Evolutionary conservation across 257 asterid genomes (phyloP).

Genomic region (Orobanche coerulescens): DNA sequence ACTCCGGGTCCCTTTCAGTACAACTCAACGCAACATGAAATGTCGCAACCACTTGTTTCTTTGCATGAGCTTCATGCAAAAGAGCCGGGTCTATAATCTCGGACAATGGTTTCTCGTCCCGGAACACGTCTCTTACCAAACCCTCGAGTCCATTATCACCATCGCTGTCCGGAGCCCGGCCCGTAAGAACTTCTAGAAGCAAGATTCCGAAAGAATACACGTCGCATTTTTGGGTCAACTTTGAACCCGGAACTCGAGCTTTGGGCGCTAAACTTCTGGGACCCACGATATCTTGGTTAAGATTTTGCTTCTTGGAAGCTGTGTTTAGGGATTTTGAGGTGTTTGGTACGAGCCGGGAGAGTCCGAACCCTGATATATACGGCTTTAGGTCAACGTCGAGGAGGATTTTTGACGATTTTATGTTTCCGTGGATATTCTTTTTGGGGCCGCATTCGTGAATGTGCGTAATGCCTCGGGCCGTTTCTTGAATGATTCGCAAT

Average conservation of each 20-base stretch:
- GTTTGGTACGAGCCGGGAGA: conserved; percentile 48
- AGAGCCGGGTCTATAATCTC: conserved; percentile 74
- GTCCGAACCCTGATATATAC: conserved; percentile 71
- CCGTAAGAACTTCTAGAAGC: conserved; percentile 76
- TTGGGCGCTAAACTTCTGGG: conserved; percentile 56
- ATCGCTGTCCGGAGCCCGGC: conserved; percentile 45
- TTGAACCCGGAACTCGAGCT: conserved; percentile 37
- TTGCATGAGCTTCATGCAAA: conserved; percentile 72
- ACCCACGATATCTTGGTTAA: conserved; percentile 23
- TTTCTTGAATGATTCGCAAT: conserved; percentile 57
- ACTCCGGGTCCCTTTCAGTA: conserved; percentile 72
- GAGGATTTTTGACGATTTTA: conserved; percentile 76
- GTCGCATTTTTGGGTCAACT: conserved; percentile 65
- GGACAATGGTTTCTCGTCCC: conserved; percentile 68
- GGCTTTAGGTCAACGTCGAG: conserved; percentile 79
- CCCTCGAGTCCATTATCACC: conserved; percentile 56
- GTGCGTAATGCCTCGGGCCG: conserved; percentile 58
- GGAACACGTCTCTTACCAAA: conserved; percentile 59
- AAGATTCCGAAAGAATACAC: conserved; percentile 75
- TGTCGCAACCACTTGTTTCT: conserved; percentile 79
- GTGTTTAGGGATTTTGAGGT: conserved; percentile 34
- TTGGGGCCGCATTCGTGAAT: conserved; percentile 83
- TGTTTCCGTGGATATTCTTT: conserved; percentile 65
- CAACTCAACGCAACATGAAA: conserved; percentile 77
- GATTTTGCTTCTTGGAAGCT: conserved; percentile 33